Evolutionary conservation across 176 grass and related monocot species (phyloP).

Genomic region (Cocos nucifera): DNA sequence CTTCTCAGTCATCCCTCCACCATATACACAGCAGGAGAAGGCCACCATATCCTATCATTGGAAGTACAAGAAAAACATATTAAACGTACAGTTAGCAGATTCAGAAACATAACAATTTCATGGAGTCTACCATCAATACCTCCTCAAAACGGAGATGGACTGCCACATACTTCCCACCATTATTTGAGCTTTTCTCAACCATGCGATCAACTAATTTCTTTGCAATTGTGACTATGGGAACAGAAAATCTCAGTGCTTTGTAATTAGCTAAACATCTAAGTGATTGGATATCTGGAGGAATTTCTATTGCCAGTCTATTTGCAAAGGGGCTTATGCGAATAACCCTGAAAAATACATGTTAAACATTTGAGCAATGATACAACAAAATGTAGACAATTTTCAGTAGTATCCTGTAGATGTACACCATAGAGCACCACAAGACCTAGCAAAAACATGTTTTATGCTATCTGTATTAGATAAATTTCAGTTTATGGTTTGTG

Average conservation of each 20-base stretch:
- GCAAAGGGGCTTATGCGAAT: conserved; percentile 18
- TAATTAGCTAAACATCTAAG: conserved; percentile 16
- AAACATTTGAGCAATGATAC: no score
- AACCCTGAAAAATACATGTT: neutral
- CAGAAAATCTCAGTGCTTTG: conserved; percentile 10
- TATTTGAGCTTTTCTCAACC: conserved; percentile 8
- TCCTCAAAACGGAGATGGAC: conserved; percentile 12
- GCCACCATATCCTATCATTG: conserved; percentile 14
- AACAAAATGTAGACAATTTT: no score
- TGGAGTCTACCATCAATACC: neutral
- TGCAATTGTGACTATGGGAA: conserved; percentile 9
- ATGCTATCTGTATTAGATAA: no score
- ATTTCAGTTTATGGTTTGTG: no score
- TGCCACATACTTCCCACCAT: conserved; percentile 16
- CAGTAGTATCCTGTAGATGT: no score
- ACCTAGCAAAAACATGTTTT: no score
- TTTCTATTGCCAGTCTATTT: conserved; percentile 10
- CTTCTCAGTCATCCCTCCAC: conserved; percentile 7
- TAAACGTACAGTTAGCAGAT: neutral
- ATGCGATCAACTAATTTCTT: conserved; percentile 8
- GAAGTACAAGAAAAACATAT: neutral
- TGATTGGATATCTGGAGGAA: conserved; percentile 5
- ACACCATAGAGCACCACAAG: no score
- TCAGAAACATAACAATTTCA: neutral
- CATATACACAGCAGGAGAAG: conserved; percentile 17